Evolutionary conservation across 345 rosid genomes (phyloP).

Genomic region (Syzygium jambos): DNA sequence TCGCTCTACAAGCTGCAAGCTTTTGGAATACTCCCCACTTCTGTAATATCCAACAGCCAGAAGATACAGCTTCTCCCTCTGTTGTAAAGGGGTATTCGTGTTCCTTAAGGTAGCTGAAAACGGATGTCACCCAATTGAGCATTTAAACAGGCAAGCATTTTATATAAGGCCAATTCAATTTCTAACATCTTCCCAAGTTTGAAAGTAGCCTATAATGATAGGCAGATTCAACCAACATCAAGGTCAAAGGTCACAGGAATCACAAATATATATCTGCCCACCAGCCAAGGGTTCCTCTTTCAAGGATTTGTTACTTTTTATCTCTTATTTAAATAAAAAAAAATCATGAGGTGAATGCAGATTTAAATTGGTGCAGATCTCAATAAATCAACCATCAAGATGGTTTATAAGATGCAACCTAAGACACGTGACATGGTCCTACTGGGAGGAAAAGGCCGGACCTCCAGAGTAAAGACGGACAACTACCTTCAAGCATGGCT

Average conservation of each 20-base stretch:
- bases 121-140: background rate
- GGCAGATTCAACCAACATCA: background rate
- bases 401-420: background rate
- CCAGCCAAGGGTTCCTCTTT: background rate
- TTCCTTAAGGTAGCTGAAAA: constrained; percentile 31
- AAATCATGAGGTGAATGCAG: background rate
- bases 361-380: background rate
- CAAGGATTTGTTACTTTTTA: background rate
- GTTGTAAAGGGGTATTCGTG: constrained; percentile 29
- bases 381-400: background rate
- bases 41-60: constrained; percentile 75
- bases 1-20: constrained; percentile 59
- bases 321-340: background rate
- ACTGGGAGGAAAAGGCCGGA: background rate
- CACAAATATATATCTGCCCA: background rate
- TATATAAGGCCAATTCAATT: background rate
- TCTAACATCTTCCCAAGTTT: background rate
- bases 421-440: background rate
- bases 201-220: background rate
- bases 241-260: background rate
- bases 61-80: constrained; percentile 69
- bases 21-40: constrained; percentile 52
- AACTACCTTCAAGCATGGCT: constrained; percentile 72
- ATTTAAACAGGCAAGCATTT: background rate
- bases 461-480: constrained; percentile 1